These are phyloP conservation scores for Mycena vulgaris DNA, from an alignment of 768 basidiomycete genomes.

Conservation along the genomic window DNA sequence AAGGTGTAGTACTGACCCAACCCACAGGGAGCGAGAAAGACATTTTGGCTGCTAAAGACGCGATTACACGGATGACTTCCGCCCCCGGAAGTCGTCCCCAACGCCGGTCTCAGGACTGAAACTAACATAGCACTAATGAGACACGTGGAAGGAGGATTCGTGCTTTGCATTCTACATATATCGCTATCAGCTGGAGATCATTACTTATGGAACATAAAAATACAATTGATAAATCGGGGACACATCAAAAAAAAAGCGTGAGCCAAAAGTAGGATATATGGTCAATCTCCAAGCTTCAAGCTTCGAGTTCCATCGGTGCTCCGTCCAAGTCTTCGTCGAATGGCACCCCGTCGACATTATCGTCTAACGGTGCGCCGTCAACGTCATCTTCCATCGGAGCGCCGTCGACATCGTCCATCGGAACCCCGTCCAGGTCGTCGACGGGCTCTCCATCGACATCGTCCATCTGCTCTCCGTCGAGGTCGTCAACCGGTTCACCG, in stretches of 20 bases:
- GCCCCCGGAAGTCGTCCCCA: constrained; percentile 53
- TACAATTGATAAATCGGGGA: too few species aligned
- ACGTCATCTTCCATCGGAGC: constrained; percentile 52
- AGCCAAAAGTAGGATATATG: neutral
- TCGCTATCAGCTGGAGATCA: too few species aligned
- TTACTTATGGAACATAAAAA: neutral
- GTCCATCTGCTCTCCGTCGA: constrained; percentile 59
- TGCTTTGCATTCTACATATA: constrained; percentile 35
- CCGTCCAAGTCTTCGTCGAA: constrained; percentile 59
- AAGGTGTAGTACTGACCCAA: constrained; percentile 14
- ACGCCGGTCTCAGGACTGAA: constrained; percentile 54
- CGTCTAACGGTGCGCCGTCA: constrained; percentile 62
- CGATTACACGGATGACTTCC: constrained; percentile 75
- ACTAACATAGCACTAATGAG: constrained; percentile 18
- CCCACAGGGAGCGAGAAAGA: constrained; percentile 75
- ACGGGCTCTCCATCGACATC: constrained; percentile 56
- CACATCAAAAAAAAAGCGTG: constrained; percentile 53
- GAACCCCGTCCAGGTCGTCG: constrained; percentile 63
- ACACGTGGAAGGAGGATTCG: constrained; percentile 27
- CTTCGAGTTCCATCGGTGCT: constrained; percentile 59
- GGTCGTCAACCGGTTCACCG: constrained; percentile 56
- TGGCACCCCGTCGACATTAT: constrained; percentile 60
- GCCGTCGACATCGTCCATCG: constrained; percentile 61
- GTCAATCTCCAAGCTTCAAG: too few species aligned
- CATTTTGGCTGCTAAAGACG: constrained; percentile 81